Evolutionary conservation across 2,329 filamentous ascomycete genomes (phyloP).

Genomic region (Paracorniculantispora psalliotae): DNA sequence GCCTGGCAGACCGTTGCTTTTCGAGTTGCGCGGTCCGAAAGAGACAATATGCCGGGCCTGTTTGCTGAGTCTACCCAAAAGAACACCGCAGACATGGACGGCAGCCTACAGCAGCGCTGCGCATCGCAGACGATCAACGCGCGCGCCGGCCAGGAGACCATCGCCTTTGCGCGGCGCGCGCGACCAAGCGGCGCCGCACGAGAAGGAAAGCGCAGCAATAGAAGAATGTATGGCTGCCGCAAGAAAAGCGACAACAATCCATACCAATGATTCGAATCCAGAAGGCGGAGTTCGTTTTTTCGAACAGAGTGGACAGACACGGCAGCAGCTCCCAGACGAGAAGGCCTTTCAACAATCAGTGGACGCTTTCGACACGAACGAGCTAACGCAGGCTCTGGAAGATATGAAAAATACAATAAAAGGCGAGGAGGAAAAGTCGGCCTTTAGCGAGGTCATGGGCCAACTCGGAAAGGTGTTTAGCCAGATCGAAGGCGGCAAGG

Average conservation of each 20-base stretch:
- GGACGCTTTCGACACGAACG: constrained; percentile 30
- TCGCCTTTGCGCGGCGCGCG: not conserved
- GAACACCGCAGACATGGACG: constrained; percentile 23
- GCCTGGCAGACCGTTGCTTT: constrained; percentile 27
- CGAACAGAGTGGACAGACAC: constrained; percentile 37
- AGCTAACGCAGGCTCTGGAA: constrained; percentile 31
- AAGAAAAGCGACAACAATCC: not conserved
- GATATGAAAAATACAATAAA: constrained; percentile 35
- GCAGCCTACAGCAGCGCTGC: constrained; percentile 31
- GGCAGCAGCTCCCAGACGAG: constrained; percentile 34
- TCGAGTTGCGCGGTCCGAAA: constrained; percentile 31
- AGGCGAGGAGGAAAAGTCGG: constrained; percentile 28
- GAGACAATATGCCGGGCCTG: constrained; percentile 35
- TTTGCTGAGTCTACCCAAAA: constrained; percentile 26
- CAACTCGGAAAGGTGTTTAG: constrained; percentile 28
- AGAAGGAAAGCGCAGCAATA: not conserved
- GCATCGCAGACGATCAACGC: constrained; percentile 18
- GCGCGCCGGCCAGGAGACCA: constrained; percentile 11
- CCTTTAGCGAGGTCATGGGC: constrained; percentile 31
- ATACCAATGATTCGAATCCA: not conserved
- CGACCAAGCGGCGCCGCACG: not conserved
- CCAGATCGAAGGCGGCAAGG: constrained; percentile 27
- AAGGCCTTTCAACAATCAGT: constrained; percentile 38
- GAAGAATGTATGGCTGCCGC: not conserved
- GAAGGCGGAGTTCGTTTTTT: constrained; percentile 41